Conservation (phyloP, 805 yeast genomes). For the Komagataella pseudopastoris region DNA sequence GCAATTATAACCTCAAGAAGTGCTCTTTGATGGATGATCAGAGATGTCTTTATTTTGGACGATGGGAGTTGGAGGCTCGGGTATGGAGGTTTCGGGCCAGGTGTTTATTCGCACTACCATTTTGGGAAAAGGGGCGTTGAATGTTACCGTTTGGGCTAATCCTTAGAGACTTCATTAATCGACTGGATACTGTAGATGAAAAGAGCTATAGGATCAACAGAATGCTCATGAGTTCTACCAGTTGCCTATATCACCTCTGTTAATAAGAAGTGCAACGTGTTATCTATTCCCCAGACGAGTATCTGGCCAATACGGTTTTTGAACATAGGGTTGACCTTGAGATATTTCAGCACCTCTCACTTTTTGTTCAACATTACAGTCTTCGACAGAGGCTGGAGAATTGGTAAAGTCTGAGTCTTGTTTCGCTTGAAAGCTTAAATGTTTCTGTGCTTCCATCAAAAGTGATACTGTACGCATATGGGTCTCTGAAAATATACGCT, state of each 20-base stretch:
- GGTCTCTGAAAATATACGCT: not conserved
- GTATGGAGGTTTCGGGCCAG: not conserved
- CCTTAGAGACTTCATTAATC: not conserved
- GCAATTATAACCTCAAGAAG: not conserved
- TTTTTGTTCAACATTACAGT: not conserved
- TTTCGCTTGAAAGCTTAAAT: not conserved
- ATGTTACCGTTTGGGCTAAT: not conserved
- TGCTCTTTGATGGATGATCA: not conserved
- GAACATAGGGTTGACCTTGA: not conserved
- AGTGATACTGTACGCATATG: not conserved
- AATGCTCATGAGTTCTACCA: not conserved
- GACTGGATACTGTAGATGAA: not conserved
- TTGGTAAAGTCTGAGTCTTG: not conserved
- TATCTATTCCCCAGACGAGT: not conserved
- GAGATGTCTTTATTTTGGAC: not conserved
- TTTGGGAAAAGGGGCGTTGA: not conserved
- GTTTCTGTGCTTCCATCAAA: not conserved
- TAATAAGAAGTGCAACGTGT: not conserved
- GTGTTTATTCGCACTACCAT: not conserved
- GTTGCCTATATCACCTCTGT: not conserved
- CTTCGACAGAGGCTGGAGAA: not conserved
- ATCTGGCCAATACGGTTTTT: not conserved
- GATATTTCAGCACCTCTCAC: not conserved
- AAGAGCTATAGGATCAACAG: not conserved
- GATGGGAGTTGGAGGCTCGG: not conserved